These are phyloP conservation scores for Penicillium daleae DNA, from an alignment of 495 filamentous ascomycete species.

Conservation along the genomic window DNA sequence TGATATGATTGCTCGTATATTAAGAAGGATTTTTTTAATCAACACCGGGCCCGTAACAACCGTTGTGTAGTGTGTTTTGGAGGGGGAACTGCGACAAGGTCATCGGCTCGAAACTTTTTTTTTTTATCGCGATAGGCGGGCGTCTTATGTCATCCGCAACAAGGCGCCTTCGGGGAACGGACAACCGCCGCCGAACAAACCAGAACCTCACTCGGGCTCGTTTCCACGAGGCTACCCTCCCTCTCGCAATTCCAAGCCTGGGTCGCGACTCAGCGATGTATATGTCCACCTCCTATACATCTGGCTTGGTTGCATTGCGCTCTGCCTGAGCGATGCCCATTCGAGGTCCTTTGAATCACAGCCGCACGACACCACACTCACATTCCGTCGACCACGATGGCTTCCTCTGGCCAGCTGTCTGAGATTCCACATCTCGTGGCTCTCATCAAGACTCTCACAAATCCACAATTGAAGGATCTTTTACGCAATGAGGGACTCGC, in stretches of 20 bases:
- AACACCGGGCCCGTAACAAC: too few species aligned
- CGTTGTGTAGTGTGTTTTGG: too few species aligned
- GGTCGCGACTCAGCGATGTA: constrained; percentile 28
- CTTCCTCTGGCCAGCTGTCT: constrained; percentile 47
- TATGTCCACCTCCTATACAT: constrained; percentile 14
- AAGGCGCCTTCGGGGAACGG: constrained; percentile 26
- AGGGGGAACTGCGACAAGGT: constrained; percentile 4
- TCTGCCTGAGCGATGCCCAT: constrained; percentile 17
- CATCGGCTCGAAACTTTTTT: constrained; percentile 16
- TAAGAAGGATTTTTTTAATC: too few species aligned
- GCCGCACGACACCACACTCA: neutral
- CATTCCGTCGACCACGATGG: constrained; percentile 37
- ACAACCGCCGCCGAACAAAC: constrained; percentile 26
- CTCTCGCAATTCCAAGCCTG: neutral
- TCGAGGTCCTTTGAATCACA: constrained; percentile 1
- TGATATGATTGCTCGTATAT: neutral
- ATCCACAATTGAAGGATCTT: constrained; percentile 73
- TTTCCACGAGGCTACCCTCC: neutral
- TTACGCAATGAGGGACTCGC: constrained; percentile 68
- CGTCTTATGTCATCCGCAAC: constrained; percentile 48
- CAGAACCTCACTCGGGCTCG: neutral
- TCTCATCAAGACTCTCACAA: constrained; percentile 63
- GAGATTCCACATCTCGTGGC: constrained; percentile 46
- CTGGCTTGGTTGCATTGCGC: constrained; percentile 27
- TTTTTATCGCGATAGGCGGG: constrained; percentile 33